A percentile compares a stretch with the other conserved stretches of the same genome.
Conservation (phyloP, 768 basidiomycete genomes). For the Trametes meyenii region DNA sequence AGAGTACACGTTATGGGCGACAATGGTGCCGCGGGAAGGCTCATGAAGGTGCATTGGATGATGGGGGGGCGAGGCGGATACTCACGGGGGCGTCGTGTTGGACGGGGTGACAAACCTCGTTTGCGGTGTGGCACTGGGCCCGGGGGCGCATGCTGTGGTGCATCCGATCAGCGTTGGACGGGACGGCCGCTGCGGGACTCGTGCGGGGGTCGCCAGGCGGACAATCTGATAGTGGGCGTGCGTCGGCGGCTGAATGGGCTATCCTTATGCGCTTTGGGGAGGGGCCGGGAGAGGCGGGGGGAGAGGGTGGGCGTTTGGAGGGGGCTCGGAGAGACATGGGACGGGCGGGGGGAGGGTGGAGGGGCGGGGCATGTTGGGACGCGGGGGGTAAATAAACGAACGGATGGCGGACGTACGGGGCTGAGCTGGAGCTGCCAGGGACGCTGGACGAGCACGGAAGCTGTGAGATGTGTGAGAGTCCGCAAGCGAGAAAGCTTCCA, state of each 20-base stretch:
- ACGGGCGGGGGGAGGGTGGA: not conserved
- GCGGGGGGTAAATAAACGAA: not conserved
- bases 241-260: not conserved
- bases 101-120: constrained; percentile 3
- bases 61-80: not conserved
- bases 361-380: constrained; percentile 4
- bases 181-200: not conserved
- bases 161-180: constrained; percentile 4
- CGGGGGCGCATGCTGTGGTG: constrained; percentile 12
- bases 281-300: not conserved
- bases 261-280: constrained; percentile 20
- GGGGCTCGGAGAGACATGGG: constrained; percentile 7
- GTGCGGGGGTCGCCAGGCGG: constrained; percentile 4
- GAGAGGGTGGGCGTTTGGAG: constrained; percentile 4
- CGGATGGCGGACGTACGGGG: not conserved
- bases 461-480: constrained; percentile 24
- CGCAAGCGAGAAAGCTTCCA: constrained; percentile 22
- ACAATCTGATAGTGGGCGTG: constrained; percentile 2
- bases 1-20: constrained; percentile 1
- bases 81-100: constrained; percentile 16
- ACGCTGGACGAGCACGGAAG: constrained; percentile 14
- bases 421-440: too few relatives aligned
- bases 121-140: constrained; percentile 19
- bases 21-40: not conserved
- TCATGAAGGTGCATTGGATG: not conserved